A percentile compares a stretch with the other conserved stretches of the same genome.
These are phyloP conservation scores for Aspergillus quadrilineatus DNA, from an alignment of 2,329 filamentous ascomycete genomes.

Conservation along the genomic window DNA sequence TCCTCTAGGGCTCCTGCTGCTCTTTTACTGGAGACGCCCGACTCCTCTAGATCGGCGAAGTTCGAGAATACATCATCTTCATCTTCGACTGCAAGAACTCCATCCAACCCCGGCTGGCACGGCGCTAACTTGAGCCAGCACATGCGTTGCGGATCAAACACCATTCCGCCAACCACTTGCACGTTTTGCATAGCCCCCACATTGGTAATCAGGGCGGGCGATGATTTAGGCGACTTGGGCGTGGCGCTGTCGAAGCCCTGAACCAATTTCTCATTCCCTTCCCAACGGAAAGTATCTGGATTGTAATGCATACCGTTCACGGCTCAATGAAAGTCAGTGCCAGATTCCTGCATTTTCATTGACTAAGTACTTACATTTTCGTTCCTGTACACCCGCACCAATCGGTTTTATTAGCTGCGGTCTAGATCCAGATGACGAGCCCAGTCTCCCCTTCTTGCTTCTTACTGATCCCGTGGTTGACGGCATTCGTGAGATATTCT, in stretches of 20 bases:
- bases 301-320: conserved; percentile 98
- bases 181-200: conserved; percentile 81
- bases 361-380: conserved; percentile 66
- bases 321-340: conserved; percentile 49
- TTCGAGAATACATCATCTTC: conserved; percentile 94
- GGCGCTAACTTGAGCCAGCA: conserved; percentile 83
- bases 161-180: conserved; percentile 95
- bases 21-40: conserved; percentile 23
- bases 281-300: conserved; percentile 81
- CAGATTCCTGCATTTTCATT: conserved; percentile 1
- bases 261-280: conserved; percentile 89
- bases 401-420: conserved; percentile 89
- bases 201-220: conserved; percentile 79
- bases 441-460: conserved; percentile 42
- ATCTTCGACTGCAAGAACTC: conserved; percentile 63
- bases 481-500: conserved; percentile 52
- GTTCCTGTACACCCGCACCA: conserved; percentile 67
- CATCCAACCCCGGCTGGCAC: conserved; percentile 38
- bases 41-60: conserved; percentile 81
- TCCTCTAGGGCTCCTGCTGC: conserved; percentile 28
- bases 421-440: conserved; percentile 51
- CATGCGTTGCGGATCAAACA: conserved; percentile 96
- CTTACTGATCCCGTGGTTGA: conserved; percentile 51
- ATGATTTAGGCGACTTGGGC: conserved; percentile 44
- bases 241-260: conserved; percentile 67